These are phyloP conservation scores for Scedosporium dehoogii DNA, from an alignment of 2,329 filamentous ascomycete genomes.

Conservation along the genomic window DNA sequence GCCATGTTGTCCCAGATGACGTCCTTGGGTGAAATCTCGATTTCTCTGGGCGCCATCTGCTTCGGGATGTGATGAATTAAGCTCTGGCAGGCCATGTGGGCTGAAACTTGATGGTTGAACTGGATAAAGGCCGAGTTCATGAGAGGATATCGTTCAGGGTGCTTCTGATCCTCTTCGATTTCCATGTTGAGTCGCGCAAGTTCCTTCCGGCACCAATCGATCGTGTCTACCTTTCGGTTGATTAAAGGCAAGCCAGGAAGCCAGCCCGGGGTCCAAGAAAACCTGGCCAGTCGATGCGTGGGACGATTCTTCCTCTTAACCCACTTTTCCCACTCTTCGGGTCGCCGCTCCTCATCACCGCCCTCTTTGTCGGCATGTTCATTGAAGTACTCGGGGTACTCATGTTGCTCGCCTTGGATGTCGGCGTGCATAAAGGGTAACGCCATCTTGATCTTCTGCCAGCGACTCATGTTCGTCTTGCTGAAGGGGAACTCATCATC, in stretches of 20 bases:
- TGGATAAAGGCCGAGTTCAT: slow-evolving; percentile 98
- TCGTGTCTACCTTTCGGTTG: slow-evolving; percentile 88
- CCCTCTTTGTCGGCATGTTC: slow-evolving; percentile 42
- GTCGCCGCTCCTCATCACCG: slow-evolving; percentile 49
- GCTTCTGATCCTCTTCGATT: slow-evolving; percentile 80
- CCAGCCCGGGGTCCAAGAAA: slow-evolving; percentile 49
- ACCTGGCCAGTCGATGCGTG: slow-evolving; percentile 64
- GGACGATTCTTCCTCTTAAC: slow-evolving; percentile 73
- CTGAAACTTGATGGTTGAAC: slow-evolving; percentile 95
- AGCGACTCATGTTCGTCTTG: slow-evolving; percentile 31
- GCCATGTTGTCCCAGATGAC: slow-evolving; percentile 98
- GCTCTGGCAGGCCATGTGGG: slow-evolving; percentile 95
- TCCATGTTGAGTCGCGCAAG: slow-evolving; percentile 81
- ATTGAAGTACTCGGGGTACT: slow-evolving; percentile 41
- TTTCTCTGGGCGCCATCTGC: slow-evolving; percentile 82
- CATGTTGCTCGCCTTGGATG: slow-evolving; percentile 26
- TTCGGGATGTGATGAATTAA: slow-evolving; percentile 84
- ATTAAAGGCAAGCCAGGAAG: slow-evolving; percentile 69
- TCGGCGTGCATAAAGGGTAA: slow-evolving; percentile 40
- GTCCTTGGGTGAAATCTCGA: slow-evolving; percentile 90
- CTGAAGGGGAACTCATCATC: slow-evolving; percentile 19
- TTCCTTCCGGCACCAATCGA: slow-evolving; percentile 82
- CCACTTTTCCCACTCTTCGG: slow-evolving; percentile 73
- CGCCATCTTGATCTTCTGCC: slow-evolving; percentile 37
- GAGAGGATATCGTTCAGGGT: slow-evolving; percentile 75